A percentile compares a stretch with the other conserved stretches of the same genome.
Conservation (phyloP, 2,329 filamentous ascomycete genomes). For the Domatiomyces globalis region DNA sequence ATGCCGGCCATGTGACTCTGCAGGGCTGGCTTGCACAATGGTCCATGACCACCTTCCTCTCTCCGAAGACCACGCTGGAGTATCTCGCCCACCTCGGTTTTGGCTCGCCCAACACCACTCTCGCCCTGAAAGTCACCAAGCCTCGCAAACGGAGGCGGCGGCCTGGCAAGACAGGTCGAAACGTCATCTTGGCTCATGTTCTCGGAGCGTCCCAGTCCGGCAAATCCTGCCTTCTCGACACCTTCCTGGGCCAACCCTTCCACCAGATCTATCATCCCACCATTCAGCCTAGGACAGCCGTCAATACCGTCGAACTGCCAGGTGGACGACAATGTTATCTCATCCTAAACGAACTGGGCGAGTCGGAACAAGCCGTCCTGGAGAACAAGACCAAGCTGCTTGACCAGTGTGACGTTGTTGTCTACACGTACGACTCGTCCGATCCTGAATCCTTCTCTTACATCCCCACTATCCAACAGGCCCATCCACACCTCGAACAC, state of each 20-base stretch:
- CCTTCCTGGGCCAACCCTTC: conserved; percentile 82
- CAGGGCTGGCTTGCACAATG: conserved; percentile 98
- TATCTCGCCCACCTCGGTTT: conserved; percentile 95
- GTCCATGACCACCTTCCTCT: conserved; percentile 98
- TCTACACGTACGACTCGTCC: conserved; percentile 92
- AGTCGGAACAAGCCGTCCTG: conserved; percentile 73
- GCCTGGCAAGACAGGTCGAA: conserved; percentile 76
- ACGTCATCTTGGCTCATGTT: conserved; percentile 87
- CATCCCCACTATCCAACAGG: conserved; percentile 65
- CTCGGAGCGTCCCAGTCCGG: conserved; percentile 73
- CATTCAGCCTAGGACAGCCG: conserved; percentile 82
- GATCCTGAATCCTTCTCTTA: conserved; percentile 93
- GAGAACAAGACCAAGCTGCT: conserved; percentile 75
- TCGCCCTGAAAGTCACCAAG: conserved; percentile 84
- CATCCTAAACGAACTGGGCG: conserved; percentile 86
- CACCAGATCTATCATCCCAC: conserved; percentile 75
- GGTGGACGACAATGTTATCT: conserved; percentile 95
- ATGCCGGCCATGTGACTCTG: conserved; percentile 85
- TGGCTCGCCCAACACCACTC: conserved; percentile 66
- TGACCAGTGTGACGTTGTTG: conserved; percentile 83
- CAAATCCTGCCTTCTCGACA: conserved; percentile 80
- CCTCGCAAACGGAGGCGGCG: conserved; percentile 70
- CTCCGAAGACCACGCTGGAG: conserved; percentile 85
- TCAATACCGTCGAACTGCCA: conserved; percentile 91
- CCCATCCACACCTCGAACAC: conserved; percentile 72